Base-by-base conservation (phyloP, 2,329 filamentous ascomycete genomes). In the Alternaria gansuensis region DNA sequence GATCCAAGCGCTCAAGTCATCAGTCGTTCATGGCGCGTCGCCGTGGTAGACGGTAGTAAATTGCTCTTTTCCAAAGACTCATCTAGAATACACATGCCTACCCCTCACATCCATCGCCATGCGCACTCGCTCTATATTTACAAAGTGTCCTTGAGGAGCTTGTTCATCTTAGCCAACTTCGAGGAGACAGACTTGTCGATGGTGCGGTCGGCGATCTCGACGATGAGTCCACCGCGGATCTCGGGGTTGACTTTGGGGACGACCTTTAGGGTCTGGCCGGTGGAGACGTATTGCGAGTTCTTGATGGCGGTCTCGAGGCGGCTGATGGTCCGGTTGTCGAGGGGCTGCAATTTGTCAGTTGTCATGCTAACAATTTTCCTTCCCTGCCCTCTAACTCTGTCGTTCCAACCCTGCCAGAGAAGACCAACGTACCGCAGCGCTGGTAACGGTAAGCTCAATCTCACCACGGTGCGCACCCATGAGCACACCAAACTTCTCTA, bases 121-220 rank as follows among this genome's bases (percentile, higher is more conserved):
- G 43, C 57, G 44, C 56, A 24, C 53, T 54, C 49, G 50, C 52
- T 62, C 62, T 66, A 76, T 79, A 81, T 93, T 91, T 97, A 99
- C 91, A 99, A 85, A 81, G 90, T 87, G 83, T 99, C 95, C 73
- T 87, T 93, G 78, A 99, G 90, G 80, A 97, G 89, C 90, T 98
- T 99, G 92, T 99, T 99, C 88, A 99, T 92, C 88, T 93, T 96
- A 80, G 91, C 87, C 82, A 99, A 90, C 87, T 94, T 96, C 79
- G 91, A 85, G 49, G 94, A 94, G 76, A 99, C 93, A 82, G 90
- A 95, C 72, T 97, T 90, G 83, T 99, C 95, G 78, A 99, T 97
- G 80, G 94, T 98, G 78, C 94, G 91, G 86, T 98, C 94, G 76
- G 93, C 94, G 71, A 98, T 90, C 84, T 98, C 94, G 77, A 99